Base-by-base conservation (phyloP, 352 stramenopile species). In the Phytophthora cactorum region DNA sequence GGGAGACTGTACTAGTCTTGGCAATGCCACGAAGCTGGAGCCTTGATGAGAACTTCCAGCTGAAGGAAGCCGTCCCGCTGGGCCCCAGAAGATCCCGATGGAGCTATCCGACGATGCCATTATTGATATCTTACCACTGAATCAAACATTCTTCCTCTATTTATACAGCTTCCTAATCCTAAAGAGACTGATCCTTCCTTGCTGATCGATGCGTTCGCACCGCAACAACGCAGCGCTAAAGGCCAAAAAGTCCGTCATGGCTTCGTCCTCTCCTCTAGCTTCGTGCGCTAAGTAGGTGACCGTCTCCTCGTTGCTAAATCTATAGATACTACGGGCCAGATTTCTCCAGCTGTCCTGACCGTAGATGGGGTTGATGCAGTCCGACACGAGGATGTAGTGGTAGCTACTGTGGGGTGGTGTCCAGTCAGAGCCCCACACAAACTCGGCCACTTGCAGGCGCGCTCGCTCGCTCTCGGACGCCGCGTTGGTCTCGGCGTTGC, bases 341-440 rank as follows among this genome's bases (percentile, higher is more conserved):
- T 91, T 85, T 22, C 86, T 72, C 88, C 88, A 95, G 43, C 85
- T 93, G 29, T 93, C 79, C 56, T 75, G 66, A 41, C 86, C 88
- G 68, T 95, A 95, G 59, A 95, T 93, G 51, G 88, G 85, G 49
- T 95, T 95, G 60, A 95, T 93, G 57, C 88, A 95, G 63, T 95
- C 88, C 4, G 88, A 95, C 22, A 94, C 67, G 50, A 95, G 68
- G 53, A 95, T 86, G 72, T 84, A 92, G 60, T 78, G 60, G 54
- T 74, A 91, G 27, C 62, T 77, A 28, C 51, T 70, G 36, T 64
- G 68, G 9, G 88, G 68, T 5, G 59, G 32, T 38, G 46, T 41
- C n/a, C 36, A 22, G 17, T 72, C 57, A 2, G 75, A 80, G 36
- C 84, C 87, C 87, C 87, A 95, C 14, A 68, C 72, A 52, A 89